phyloP scores from a whole-genome alignment of 2,329 filamentous ascomycete species.

The Dothiorella sarmentorum region DNA sequence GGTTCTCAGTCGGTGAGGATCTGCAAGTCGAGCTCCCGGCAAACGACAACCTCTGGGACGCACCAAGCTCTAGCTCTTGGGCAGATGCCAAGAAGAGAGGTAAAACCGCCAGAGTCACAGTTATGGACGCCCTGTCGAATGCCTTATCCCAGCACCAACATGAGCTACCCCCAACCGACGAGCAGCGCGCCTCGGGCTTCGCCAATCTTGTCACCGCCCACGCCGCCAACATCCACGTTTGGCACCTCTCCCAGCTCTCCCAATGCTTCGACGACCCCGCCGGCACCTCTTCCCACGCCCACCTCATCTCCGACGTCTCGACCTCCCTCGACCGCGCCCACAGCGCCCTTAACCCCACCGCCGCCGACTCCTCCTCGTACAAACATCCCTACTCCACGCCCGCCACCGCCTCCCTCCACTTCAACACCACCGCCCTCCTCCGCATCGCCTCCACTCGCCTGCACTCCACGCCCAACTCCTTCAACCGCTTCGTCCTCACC shows the following conservation, averaged over 20 bases:
- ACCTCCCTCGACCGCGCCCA: constrained; percentile 29
- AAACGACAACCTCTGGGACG: constrained; percentile 33
- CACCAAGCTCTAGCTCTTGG: constrained; percentile 29
- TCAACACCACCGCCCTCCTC: constrained; percentile 34
- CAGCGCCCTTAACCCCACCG: constrained; percentile 20
- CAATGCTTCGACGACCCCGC: constrained; percentile 25
- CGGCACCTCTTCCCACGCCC: not conserved
- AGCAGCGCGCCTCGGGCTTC: constrained; percentile 23
- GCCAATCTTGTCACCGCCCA: constrained; percentile 34
- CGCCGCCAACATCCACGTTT: constrained; percentile 36
- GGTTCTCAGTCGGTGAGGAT: constrained; percentile 33
- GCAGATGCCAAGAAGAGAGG: not conserved
- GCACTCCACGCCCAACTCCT: constrained; percentile 26
- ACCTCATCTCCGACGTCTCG: constrained; percentile 17
- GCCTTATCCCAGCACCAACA: constrained; percentile 25
- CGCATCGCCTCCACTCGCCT: constrained; percentile 33
- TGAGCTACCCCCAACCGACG: constrained; percentile 3
- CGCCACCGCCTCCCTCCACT: constrained; percentile 31
- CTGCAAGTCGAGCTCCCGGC: constrained; percentile 34
- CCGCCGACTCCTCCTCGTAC: constrained; percentile 25
- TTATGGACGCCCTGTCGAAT: constrained; percentile 23
- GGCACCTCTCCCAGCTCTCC: constrained; percentile 32
- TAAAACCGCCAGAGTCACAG: constrained; percentile 15
- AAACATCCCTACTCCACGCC: constrained; percentile 22
- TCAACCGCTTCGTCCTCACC: constrained; percentile 30